phyloP scores from a whole-genome alignment of 1,284 basidiomycete species.

The Tylopilus sp. region DNA sequence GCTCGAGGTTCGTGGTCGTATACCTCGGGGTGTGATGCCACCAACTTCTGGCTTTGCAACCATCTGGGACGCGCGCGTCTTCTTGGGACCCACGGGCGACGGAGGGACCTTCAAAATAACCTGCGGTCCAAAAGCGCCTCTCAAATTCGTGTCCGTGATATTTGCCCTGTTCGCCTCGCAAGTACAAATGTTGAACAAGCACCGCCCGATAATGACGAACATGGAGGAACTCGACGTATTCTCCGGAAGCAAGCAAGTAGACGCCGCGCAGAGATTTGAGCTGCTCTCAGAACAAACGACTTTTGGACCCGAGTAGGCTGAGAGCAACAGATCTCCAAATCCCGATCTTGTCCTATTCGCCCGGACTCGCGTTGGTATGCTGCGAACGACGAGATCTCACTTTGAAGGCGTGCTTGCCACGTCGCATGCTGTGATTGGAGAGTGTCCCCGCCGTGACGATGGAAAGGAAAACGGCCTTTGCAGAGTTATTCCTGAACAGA shows the following conservation, averaged over 20 bases:
- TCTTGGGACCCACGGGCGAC: neutral
- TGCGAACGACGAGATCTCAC: neutral
- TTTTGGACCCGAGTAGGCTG: neutral
- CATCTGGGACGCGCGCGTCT: neutral
- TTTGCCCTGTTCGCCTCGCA: slow-evolving; percentile 11
- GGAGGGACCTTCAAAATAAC: neutral
- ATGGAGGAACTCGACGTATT: neutral
- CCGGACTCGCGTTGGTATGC: neutral
- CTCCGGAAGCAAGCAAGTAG: neutral
- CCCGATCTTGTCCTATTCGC: neutral
- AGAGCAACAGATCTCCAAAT: neutral
- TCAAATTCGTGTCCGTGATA: neutral
- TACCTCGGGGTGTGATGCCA: neutral
- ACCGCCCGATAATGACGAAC: slow-evolving; percentile 11
- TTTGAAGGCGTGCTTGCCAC: slow-evolving; percentile 17
- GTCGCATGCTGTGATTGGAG: slow-evolving; percentile 13
- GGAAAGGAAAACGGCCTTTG: slow-evolving; percentile 10
- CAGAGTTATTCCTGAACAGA: slow-evolving; percentile 7
- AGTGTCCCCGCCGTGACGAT: slow-evolving; percentile 8
- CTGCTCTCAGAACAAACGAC: neutral
- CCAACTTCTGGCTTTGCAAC: neutral
- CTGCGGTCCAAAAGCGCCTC: neutral
- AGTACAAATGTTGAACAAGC: slow-evolving; percentile 12
- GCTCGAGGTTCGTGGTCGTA: neutral
- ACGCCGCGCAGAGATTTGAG: neutral